Percentiles rank a stretch among this genome's conserved stretches.
phyloP scores from a whole-genome alignment of 345 rosid species.

The Eucalyptus erythrocorys region DNA sequence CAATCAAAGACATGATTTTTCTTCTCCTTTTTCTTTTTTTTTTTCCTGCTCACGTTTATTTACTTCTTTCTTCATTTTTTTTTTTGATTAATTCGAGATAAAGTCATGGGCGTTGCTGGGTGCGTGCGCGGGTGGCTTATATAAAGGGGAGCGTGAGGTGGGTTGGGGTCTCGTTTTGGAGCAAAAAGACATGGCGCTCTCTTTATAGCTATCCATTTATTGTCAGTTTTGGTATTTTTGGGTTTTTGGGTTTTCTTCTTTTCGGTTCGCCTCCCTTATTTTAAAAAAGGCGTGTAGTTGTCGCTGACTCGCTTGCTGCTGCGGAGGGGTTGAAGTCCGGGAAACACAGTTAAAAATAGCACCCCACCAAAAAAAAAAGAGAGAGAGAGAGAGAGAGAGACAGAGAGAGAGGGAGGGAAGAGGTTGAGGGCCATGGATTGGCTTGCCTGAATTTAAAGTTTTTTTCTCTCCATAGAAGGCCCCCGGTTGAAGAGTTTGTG shows the following conservation, averaged over 20 bases:
- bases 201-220: conserved; percentile 29
- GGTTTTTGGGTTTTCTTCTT: not conserved
- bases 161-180: not conserved
- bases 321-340: not conserved
- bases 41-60: not conserved
- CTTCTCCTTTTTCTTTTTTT: not conserved
- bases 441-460: conserved; percentile 2
- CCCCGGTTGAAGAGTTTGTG: not conserved
- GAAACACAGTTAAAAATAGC: not conserved
- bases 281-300: not conserved
- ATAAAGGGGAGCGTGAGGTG: not conserved
- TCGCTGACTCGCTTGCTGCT: not conserved
- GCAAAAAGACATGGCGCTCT: conserved; percentile 36
- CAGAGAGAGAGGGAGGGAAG: not conserved
- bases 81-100: not conserved
- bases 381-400: not conserved
- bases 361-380: not conserved
- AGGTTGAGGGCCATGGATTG: conserved; percentile 7
- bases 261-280: not conserved
- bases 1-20: not conserved
- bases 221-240: conserved; percentile 16
- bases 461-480: not conserved
- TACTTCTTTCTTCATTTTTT: accelerated
- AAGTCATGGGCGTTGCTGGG: not conserved
- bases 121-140: not conserved